Evolutionary conservation across 208 protist species (phyloP), one percentile per base, ranked within the genome.

Genomic region (Trypanosoma lewisi): DNA sequence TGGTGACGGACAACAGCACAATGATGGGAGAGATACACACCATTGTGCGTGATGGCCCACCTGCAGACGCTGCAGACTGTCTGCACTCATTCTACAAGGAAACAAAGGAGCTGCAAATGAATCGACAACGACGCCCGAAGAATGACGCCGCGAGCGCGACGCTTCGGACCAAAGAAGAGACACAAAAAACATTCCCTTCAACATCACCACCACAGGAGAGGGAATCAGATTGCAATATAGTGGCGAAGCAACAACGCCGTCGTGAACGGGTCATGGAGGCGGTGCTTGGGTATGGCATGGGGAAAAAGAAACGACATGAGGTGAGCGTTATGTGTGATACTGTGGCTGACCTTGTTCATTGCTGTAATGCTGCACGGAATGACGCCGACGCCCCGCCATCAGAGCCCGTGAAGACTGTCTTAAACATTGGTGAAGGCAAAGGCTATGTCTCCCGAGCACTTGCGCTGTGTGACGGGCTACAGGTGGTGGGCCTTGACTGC

Each of bases 361-460:
- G 74, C 62, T 85, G 83, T 50, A 66, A 59, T 45, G 21, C 19
- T 17, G 42, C 49, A 25, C n/a, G 4, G 21, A 17, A 1, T 3
- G 27, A 5, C 16, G 16, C 17, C 36, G 41, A 21, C 17, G 2
- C 1, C 4, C 7, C 30, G 11, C 14, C 19, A 9, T 17, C 37
- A 6, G 53, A 54, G 37, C 33, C 42, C 12, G 80, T 89, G n/a
- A 28, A 71, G 23, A 92, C 86, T 14, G 73, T 89, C 9, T 69
- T 96, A 25, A 96, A 96, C 72, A 78, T 96, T n/a, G 91, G 91
- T 6, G 91, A 96, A 59, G 91, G 91, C 25, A 96, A 96, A 55
- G 91, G 91, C 23, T 96, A 96, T 63, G 81, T 94, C 0, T 94
- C 87, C 0, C 80, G 91, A 19, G 78, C 83, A 0, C 63, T 96